phyloP scores from a whole-genome alignment of 2,329 filamentous ascomycete genomes.

The Pseudovirgaria hyperparasitica region DNA sequence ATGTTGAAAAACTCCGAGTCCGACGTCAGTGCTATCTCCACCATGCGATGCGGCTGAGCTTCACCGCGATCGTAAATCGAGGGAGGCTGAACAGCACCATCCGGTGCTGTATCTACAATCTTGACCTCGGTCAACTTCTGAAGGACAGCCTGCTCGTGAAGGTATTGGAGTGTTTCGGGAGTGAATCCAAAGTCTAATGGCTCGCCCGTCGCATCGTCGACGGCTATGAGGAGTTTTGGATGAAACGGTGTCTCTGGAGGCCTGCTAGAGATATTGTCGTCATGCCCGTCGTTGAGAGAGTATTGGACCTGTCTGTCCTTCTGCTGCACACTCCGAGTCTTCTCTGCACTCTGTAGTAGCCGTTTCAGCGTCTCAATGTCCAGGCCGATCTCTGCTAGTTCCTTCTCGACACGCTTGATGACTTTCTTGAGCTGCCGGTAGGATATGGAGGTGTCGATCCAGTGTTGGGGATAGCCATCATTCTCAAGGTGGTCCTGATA shows the following conservation, averaged over 20 bases:
- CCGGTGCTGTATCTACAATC: neutral
- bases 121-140: neutral
- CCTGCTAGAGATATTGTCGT: neutral
- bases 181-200: constrained; percentile 33
- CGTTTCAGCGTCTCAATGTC: constrained; percentile 56
- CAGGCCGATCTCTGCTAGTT: constrained; percentile 59
- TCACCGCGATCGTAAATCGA: neutral
- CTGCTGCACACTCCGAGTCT: constrained; percentile 11
- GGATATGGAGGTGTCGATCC: constrained; percentile 63
- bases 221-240: constrained; percentile 57
- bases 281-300: constrained; percentile 13
- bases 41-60: constrained; percentile 22
- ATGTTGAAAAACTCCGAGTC: constrained; percentile 71
- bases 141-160: neutral
- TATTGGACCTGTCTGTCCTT: constrained; percentile 23
- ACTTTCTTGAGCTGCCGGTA: constrained; percentile 82
- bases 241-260: constrained; percentile 31
- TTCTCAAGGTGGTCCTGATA: constrained; percentile 57
- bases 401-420: constrained; percentile 64
- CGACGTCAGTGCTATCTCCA: constrained; percentile 67
- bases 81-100: constrained; percentile 1
- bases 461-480: constrained; percentile 62
- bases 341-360: constrained; percentile 39
- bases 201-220: constrained; percentile 53
- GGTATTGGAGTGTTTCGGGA: constrained; percentile 3